Evolutionary conservation across 164 flowering plant genomes (phyloP).

Genomic region (Nymphaea thermarum): DNA sequence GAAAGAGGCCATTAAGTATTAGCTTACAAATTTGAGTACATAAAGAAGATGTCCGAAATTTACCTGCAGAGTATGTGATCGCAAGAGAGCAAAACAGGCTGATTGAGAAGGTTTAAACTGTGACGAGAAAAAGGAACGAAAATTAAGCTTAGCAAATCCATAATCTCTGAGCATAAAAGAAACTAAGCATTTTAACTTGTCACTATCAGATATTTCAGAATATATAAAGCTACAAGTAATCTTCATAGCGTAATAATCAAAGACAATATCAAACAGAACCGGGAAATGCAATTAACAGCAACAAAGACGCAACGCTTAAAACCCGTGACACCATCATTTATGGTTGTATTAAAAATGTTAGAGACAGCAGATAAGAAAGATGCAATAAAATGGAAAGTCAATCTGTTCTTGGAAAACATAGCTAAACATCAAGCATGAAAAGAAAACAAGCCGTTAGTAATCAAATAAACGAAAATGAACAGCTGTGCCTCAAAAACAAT

Average conservation of each 20-base stretch:
- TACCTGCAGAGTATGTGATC: constrained; percentile 1
- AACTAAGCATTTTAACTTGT: not conserved
- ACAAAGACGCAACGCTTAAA: no score
- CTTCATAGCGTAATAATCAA: not conserved
- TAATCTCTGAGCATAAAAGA: not conserved
- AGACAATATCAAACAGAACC: not conserved
- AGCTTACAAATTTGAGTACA: not conserved
- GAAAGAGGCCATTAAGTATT: not conserved
- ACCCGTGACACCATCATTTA: no score
- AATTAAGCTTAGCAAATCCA: not conserved
- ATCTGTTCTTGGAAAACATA: no score
- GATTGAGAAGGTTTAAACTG: constrained; percentile 1
- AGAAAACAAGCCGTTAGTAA: no score
- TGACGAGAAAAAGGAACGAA: not conserved
- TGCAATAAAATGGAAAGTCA: no score
- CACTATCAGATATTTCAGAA: not conserved
- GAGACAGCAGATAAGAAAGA: no score
- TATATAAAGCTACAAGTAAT: not conserved
- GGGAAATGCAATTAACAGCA: no score
- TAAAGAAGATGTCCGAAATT: not conserved
- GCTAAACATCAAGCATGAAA: no score
- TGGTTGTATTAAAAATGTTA: no score
- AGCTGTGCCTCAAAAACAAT: no score
- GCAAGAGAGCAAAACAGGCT: not conserved
- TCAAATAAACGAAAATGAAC: no score